Conservation (phyloP, 352 stramenopile genomes). For the Globisporangium orthogonon region DNA sequence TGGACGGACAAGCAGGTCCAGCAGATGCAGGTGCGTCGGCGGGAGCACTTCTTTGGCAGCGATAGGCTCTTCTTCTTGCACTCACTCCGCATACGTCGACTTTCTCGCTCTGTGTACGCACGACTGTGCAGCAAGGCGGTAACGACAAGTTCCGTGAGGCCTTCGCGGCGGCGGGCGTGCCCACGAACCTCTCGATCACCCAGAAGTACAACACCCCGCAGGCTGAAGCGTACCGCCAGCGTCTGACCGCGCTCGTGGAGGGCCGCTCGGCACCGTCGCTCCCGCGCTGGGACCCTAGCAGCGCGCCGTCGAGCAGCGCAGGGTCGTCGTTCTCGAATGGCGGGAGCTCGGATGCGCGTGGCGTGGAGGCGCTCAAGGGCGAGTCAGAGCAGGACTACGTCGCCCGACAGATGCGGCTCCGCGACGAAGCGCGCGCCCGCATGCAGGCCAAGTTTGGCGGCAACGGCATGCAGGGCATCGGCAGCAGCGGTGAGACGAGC, state of each 20-base stretch:
- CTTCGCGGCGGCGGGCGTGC: constrained; percentile 58
- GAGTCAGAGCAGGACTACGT: constrained; percentile 78
- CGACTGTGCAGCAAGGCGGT: constrained; percentile 36
- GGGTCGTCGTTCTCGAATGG: constrained; percentile 23
- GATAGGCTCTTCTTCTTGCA: background rate
- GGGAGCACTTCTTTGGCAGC: background rate
- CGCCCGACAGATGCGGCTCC: constrained; percentile 58
- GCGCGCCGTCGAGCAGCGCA: constrained; percentile 17
- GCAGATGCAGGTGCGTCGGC: constrained; percentile 61
- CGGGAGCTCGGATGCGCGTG: constrained; percentile 40
- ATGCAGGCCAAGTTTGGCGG: constrained; percentile 79
- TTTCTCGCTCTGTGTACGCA: background rate
- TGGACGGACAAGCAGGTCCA: constrained; percentile 86
- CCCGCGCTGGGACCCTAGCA: constrained; percentile 58
- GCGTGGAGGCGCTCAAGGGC: constrained; percentile 76
- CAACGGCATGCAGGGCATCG: constrained; percentile 75
- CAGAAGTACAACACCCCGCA: constrained; percentile 86
- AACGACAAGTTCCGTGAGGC: constrained; percentile 68
- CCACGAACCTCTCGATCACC: constrained; percentile 63
- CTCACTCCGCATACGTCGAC: background rate
- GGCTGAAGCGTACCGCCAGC: constrained; percentile 62
- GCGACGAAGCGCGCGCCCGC: constrained; percentile 65
- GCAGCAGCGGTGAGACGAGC: constrained; percentile 56
- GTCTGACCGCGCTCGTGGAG: constrained; percentile 59
- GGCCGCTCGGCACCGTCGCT: constrained; percentile 39